These are phyloP conservation scores for Polytrichum formosum DNA, from an alignment of 225 moss, liverwort and hornwort genomes.

Conservation along the genomic window DNA sequence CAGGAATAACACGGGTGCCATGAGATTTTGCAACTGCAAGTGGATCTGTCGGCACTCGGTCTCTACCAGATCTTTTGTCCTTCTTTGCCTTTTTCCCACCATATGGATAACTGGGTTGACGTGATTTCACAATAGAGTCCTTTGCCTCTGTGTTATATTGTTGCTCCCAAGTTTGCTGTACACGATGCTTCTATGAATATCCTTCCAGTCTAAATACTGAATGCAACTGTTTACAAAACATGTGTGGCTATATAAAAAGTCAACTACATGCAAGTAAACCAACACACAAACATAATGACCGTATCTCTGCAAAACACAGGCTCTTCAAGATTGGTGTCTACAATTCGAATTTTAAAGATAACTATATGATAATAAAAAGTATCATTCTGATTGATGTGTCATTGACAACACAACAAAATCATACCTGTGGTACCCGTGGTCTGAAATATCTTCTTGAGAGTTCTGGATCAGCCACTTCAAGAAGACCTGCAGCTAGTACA, in stretches of 20 bases:
- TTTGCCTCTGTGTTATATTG: constrained; percentile 25
- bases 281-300: no score
- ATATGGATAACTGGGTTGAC: constrained; percentile 33
- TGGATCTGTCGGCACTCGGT: constrained; percentile 33
- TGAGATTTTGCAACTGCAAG: constrained; percentile 54
- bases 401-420: background rate
- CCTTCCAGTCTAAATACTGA: no score
- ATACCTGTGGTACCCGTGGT: constrained; percentile 37
- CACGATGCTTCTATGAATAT: background rate
- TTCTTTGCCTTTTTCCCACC: constrained; percentile 41
- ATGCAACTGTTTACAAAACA: no score
- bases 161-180: constrained; percentile 43
- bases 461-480: constrained; percentile 76
- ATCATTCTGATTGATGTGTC: background rate
- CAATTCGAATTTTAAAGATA: no score
- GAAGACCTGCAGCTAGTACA: constrained; percentile 78
- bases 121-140: constrained; percentile 56
- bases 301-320: no score
- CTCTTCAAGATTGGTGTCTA: no score
- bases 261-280: no score
- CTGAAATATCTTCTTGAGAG: constrained; percentile 70
- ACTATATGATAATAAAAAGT: no score
- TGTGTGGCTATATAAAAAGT: no score
- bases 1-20: constrained; percentile 90
- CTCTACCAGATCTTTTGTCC: constrained; percentile 41